Percentiles rank a stretch among this genome's conserved stretches.
Conservation (phyloP, 2,329 filamentous ascomycete species). For the Calonectria hawksworthii region DNA sequence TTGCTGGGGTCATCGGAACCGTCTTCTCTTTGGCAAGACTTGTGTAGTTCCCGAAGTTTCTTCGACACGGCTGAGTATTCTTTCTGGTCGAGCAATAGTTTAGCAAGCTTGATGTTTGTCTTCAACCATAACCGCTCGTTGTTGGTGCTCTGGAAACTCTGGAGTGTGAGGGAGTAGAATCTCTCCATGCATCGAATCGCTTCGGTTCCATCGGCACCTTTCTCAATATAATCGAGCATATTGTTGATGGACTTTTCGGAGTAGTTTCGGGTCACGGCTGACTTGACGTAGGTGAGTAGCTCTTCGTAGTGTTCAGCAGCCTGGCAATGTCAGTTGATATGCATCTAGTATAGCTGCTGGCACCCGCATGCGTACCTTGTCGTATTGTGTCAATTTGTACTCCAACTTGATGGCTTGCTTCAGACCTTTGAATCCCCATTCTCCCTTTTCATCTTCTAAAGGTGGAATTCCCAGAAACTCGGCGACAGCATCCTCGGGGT, state of each 20-base stretch:
- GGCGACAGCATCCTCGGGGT: constrained; percentile 88
- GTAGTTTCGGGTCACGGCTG: constrained; percentile 96
- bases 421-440: constrained; percentile 98
- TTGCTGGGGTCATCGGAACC: constrained; percentile 93
- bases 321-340: constrained; percentile 68
- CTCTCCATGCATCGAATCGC: constrained; percentile 87
- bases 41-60: constrained; percentile 91
- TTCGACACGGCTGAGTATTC: constrained; percentile 85
- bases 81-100: constrained; percentile 91
- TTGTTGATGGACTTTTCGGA: constrained; percentile 99
- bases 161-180: constrained; percentile 93
- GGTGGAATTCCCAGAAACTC: constrained; percentile 92
- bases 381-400: constrained; percentile 91
- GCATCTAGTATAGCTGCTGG: background rate
- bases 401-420: constrained; percentile 99
- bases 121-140: constrained; percentile 98
- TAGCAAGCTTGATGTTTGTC: constrained; percentile 96
- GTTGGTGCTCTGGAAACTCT: constrained; percentile 97
- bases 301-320: constrained; percentile 94
- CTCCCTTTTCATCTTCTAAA: constrained; percentile 90
- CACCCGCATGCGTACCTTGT: constrained; percentile 70
- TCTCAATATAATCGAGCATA: constrained; percentile 98
- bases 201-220: constrained; percentile 79
- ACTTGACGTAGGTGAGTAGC: constrained; percentile 97
- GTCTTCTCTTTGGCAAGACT: constrained; percentile 88